Conservation (phyloP, 2,329 filamentous ascomycete genomes). For the Aspergillus sp. region DNA sequence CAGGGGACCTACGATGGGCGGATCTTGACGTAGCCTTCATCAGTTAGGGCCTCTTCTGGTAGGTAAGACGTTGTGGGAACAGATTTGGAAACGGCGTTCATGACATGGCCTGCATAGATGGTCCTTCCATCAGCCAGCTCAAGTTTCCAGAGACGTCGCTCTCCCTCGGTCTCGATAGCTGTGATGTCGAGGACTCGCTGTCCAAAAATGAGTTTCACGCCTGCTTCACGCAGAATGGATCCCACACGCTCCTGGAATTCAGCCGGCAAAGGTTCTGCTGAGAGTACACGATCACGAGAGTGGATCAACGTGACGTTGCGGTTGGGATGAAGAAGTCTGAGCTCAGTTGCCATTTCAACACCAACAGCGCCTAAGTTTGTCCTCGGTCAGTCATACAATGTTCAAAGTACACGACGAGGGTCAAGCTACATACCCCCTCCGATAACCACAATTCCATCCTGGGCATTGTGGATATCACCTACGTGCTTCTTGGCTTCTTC, state of each 20-base stretch:
- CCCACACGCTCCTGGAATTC: conserved; percentile 64
- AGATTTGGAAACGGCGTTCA: conserved; percentile 68
- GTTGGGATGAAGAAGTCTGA: conserved; percentile 67
- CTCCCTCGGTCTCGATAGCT: conserved; percentile 16
- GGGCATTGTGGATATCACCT: conserved; percentile 49
- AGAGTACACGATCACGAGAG: conserved; percentile 69
- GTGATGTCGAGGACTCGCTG: conserved; percentile 30
- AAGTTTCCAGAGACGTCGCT: conserved; percentile 41
- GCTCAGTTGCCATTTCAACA: conserved; percentile 78
- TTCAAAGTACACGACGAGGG: too few species aligned
- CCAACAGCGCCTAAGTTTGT: conserved; percentile 65
- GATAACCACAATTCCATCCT: conserved; percentile 63
- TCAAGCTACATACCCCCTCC: conserved; percentile 58
- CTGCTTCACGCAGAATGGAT: conserved; percentile 60
- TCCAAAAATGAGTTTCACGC: conserved; percentile 50
- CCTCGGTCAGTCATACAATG: background rate
- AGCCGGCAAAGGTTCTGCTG: conserved; percentile 70
- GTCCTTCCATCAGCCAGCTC: conserved; percentile 62
- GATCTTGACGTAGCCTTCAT: conserved; percentile 67
- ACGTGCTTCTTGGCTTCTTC: conserved; percentile 26
- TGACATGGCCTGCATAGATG: conserved; percentile 64
- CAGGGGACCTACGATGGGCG: conserved; percentile 44
- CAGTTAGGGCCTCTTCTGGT: conserved; percentile 59
- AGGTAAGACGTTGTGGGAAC: conserved; percentile 65
- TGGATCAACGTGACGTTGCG: conserved; percentile 73